These are phyloP conservation scores for Diplodia corticola DNA, from an alignment of 2,329 filamentous ascomycete species.

Conservation along the genomic window DNA sequence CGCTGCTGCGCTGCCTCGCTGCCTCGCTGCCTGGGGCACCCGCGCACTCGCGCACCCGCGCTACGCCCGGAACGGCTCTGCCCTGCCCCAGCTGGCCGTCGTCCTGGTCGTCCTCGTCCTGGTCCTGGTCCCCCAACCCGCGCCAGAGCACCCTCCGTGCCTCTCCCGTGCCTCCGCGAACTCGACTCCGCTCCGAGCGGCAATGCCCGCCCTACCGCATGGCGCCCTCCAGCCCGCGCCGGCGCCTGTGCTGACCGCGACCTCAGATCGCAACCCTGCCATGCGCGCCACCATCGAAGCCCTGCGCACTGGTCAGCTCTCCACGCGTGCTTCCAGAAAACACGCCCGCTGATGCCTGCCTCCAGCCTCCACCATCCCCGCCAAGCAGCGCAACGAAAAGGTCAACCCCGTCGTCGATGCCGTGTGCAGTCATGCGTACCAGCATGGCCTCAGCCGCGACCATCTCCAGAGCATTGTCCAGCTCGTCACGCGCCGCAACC, in stretches of 20 bases:
- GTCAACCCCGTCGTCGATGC: conserved; percentile 66
- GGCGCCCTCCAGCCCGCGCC: conserved; percentile 5
- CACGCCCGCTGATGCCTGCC: conserved; percentile 31
- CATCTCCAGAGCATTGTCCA: conserved; percentile 65
- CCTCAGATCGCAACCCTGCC: conserved; percentile 17
- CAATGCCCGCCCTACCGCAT: conserved; percentile 14
- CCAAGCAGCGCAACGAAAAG: conserved; percentile 65
- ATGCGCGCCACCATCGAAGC: conserved; percentile 37
- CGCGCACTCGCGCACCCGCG: background rate
- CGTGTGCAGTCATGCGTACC: conserved; percentile 64
- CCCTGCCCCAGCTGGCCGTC: background rate
- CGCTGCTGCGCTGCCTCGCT: too few relatives aligned
- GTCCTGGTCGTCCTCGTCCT: background rate
- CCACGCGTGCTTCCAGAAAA: conserved; percentile 17
- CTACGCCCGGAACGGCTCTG: background rate
- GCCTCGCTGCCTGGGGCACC: too few relatives aligned
- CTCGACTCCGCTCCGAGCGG: background rate
- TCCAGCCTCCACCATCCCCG: conserved; percentile 47
- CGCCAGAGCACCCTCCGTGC: too few relatives aligned
- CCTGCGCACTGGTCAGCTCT: conserved; percentile 37
- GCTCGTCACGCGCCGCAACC: conserved; percentile 64
- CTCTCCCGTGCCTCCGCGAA: too few relatives aligned
- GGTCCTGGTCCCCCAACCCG: too few relatives aligned
- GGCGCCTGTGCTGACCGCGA: conserved; percentile 1
- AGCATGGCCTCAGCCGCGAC: conserved; percentile 64